Evolutionary conservation across 805 yeast genomes (phyloP).

Genomic region (Nadsonia fulvescens): DNA sequence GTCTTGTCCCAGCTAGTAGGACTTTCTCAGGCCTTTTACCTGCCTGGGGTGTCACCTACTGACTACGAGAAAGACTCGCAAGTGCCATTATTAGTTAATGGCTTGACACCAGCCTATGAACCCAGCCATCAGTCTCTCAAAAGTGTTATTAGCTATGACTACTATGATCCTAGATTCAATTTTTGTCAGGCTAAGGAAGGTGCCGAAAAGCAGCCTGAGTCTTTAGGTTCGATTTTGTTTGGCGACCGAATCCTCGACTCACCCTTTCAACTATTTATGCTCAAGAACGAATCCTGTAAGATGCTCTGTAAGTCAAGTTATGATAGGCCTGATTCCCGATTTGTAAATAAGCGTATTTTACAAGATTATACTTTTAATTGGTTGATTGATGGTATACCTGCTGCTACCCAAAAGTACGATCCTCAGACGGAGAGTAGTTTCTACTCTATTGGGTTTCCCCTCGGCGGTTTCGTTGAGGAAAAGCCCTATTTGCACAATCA

Average conservation of each 20-base stretch:
- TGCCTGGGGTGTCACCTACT: conserved; percentile 94
- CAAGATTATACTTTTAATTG: conserved; percentile 82
- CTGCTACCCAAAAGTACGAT: conserved; percentile 36
- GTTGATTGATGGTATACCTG: conserved; percentile 91
- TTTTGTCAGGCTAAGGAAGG: conserved; percentile 66
- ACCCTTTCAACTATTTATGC: conserved; percentile 69
- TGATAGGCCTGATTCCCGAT: conserved; percentile 47
- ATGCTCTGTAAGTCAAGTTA: conserved; percentile 44
- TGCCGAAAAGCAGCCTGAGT: conserved; percentile 56
- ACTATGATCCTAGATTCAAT: conserved; percentile 68
- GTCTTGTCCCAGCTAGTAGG: conserved; percentile 6
- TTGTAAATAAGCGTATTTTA: conserved; percentile 60
- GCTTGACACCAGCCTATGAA: conserved; percentile 69
- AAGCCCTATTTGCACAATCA: conserved; percentile 59
- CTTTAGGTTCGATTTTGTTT: conserved; percentile 80
- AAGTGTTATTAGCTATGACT: conserved; percentile 22
- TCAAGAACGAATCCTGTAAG: conserved; percentile 50
- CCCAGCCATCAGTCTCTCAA: conserved; percentile 14
- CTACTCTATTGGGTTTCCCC: conserved; percentile 65
- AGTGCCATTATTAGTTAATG: conserved; percentile 73
- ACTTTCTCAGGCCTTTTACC: conserved; percentile 44
- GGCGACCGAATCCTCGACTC: conserved; percentile 93
- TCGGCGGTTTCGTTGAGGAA: conserved; percentile 27
- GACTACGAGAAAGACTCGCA: conserved; percentile 57
- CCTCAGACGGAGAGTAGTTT: conserved; percentile 39